Percentiles rank a stretch among this genome's conserved stretches.
These are phyloP conservation scores for Trichoderma reesei DNA, from an alignment of 495 filamentous ascomycete genomes.

Conservation along the genomic window DNA sequence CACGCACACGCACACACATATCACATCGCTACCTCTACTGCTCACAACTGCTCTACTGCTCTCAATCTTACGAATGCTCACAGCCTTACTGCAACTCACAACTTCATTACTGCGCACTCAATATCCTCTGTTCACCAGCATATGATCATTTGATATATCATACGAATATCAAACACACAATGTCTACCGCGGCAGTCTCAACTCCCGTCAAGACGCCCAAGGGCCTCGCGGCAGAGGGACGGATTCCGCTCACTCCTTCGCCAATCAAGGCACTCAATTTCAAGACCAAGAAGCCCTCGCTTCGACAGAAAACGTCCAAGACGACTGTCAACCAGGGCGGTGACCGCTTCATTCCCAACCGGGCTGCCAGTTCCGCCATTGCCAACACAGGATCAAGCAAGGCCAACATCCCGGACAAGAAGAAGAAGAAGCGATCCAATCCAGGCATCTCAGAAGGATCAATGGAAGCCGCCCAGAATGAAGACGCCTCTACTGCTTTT, in stretches of 20 bases:
- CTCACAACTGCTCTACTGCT: too few species aligned
- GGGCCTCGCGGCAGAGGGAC: constrained; percentile 83
- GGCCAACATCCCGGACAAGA: constrained; percentile 53
- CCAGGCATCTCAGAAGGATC: constrained; percentile 47
- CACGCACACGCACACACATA: too few species aligned
- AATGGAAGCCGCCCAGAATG: constrained; percentile 54
- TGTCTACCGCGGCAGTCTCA: constrained; percentile 82
- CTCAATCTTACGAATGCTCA: too few species aligned
- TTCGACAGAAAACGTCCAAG: constrained; percentile 60
- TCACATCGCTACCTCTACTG: too few species aligned
- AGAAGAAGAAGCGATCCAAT: constrained; percentile 51
- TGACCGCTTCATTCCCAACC: constrained; percentile 96
- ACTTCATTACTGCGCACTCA: too few species aligned
- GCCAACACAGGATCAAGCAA: constrained; percentile 72
- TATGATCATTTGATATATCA: background rate
- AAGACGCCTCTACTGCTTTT: constrained; percentile 68
- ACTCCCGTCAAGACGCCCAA: constrained; percentile 86
- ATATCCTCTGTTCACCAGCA: too few species aligned
- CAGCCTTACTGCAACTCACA: too few species aligned
- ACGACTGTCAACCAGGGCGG: constrained; percentile 74
- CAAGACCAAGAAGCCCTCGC: constrained; percentile 50
- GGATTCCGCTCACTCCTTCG: constrained; percentile 89
- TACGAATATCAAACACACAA: constrained; percentile 32
- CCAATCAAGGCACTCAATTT: constrained; percentile 53
- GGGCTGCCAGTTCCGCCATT: constrained; percentile 78